Percentiles rank a stretch among this genome's conserved stretches.
Conservation (phyloP, 1,284 basidiomycete genomes). For the Coriolopsis trogii region DNA sequence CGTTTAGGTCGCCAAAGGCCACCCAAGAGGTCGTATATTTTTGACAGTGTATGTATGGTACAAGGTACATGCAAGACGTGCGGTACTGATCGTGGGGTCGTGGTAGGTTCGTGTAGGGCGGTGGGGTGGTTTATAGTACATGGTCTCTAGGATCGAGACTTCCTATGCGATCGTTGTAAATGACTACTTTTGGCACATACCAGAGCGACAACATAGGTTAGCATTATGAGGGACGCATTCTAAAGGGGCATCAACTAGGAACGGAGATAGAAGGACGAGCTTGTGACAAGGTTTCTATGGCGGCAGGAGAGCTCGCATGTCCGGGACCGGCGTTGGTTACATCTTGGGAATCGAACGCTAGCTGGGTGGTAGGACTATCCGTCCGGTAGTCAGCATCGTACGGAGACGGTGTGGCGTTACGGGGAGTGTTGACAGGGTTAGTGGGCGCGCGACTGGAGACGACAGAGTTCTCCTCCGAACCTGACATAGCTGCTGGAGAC, state of each 20-base stretch:
- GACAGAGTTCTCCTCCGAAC: constrained; percentile 12
- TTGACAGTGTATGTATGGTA: neutral
- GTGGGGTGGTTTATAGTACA: constrained; percentile 9
- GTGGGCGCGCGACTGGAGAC: constrained; percentile 26
- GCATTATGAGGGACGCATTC: neutral
- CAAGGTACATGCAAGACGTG: constrained; percentile 4
- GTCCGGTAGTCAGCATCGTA: constrained; percentile 23
- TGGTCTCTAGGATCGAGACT: neutral
- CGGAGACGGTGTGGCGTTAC: constrained; percentile 25
- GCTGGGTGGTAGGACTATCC: constrained; percentile 18
- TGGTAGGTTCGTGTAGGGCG: constrained; percentile 1
- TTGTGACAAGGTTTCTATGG: neutral
- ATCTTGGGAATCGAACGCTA: constrained; percentile 1
- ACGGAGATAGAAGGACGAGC: neutral
- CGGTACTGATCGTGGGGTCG: neutral
- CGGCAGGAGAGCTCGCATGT: neutral
- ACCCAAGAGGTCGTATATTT: neutral
- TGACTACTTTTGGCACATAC: constrained; percentile 16
- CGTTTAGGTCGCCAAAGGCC: neutral
- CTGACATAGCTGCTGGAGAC: constrained; percentile 11
- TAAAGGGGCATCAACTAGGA: constrained; percentile 1
- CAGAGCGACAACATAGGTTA: neutral
- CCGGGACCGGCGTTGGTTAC: neutral
- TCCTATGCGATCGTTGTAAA: neutral
- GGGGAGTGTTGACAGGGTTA: constrained; percentile 27